phyloP scores from a whole-genome alignment of 768 basidiomycete genomes.

The Polyporus arcularius region DNA sequence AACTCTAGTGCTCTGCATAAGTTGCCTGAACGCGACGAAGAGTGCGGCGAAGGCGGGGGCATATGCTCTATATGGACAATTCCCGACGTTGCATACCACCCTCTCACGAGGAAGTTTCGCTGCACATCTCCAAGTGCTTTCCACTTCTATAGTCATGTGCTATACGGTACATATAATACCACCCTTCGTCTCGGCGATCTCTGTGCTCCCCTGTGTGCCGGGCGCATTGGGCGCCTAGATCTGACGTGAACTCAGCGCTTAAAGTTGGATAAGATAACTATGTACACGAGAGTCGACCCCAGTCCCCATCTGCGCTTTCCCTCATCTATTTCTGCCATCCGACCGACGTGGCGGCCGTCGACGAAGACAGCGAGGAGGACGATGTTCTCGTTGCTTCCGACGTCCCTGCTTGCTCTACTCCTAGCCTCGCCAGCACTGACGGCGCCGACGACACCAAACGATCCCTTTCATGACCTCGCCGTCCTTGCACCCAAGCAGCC shows the following conservation, averaged over 20 bases:
- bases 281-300: neutral
- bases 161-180: slow-evolving; percentile 28
- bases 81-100: slow-evolving; percentile 7
- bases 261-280: slow-evolving; percentile 4
- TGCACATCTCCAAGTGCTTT: slow-evolving; percentile 6
- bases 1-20: slow-evolving; percentile 21
- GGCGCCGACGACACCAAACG: slow-evolving; percentile 43
- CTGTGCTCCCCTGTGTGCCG: slow-evolving; percentile 8
- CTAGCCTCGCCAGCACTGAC: slow-evolving; percentile 39
- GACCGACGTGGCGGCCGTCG: slow-evolving; percentile 20
- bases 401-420: slow-evolving; percentile 38
- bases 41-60: slow-evolving; percentile 3
- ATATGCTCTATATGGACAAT: slow-evolving; percentile 9
- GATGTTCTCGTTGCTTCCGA: slow-evolving; percentile 33
- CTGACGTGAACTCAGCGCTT: slow-evolving; percentile 11
- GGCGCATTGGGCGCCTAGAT: neutral
- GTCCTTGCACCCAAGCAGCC: slow-evolving; percentile 48
- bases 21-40: neutral
- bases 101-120: slow-evolving; percentile 1
- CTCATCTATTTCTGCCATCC: slow-evolving; percentile 1
- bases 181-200: slow-evolving; percentile 17
- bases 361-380: slow-evolving; percentile 15
- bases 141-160: slow-evolving; percentile 24
- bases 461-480: slow-evolving; percentile 63
- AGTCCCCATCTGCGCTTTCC: neutral